Evolutionary conservation across 495 filamentous ascomycete genomes (phyloP), one percentile per base, ranked within the genome.

Genomic region (Cairneyella variabilis): DNA sequence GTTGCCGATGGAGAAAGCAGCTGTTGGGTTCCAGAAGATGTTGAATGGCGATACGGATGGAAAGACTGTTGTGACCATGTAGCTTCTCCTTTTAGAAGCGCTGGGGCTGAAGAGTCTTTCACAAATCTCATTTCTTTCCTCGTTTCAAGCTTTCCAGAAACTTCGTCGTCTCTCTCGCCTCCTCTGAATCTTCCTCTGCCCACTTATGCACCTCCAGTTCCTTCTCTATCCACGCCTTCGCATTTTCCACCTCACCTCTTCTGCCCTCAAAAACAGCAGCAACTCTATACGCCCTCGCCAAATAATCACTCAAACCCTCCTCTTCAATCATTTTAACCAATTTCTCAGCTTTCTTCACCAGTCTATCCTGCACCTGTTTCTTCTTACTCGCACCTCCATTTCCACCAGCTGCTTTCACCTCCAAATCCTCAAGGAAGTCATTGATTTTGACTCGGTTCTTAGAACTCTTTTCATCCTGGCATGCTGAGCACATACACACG

Each of bases 401-500:
- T 32, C 8, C n/a, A 3, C 11, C 11, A 3, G 2, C 23, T 34
- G 25, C 27, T 26, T 43, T 44, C 25, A 21, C 10, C 42, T 59
- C 57, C 25, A 59, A 22, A 26, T 25, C 27, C 28, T 39, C 45
- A 17, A 59, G n/a, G 12, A 37, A 7, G 14, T 40, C 43, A 16
- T 1, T 14, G 37, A 59, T 59, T 26, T 44, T 54, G 12, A 11
- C 23, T 11, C 57, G 3, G 8, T 22, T 34, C 27, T 44, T 51
- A 37, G 47, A 40, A 6, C 49, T 34, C 37, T 57, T 6, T 3
- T 8, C 18, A 1, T 32, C 11, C 23, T 21, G 2, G 25, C 60
- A 62, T 7, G 60, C 56, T 7, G 2, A 10, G 42, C 60, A 62
- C 2, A 27, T 46, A 37, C 60, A 62, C 3, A 27, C 26, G 25